These are phyloP conservation scores for Nemophila menziesii DNA, from an alignment of 257 asterid genomes.

Conservation along the genomic window DNA sequence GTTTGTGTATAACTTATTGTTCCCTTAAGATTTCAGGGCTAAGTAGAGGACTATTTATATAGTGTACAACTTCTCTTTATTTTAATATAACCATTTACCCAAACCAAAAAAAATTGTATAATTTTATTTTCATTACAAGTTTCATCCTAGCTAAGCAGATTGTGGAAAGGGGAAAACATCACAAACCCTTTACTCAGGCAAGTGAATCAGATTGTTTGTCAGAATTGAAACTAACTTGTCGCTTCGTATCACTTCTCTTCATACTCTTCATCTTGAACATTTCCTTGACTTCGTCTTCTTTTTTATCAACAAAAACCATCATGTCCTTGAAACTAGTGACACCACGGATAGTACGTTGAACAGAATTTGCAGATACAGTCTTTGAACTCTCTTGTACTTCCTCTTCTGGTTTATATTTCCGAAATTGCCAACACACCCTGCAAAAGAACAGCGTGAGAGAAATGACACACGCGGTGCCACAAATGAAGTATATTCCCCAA, in stretches of 20 bases:
- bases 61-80: too few relatives aligned
- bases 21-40: too few relatives aligned
- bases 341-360: constrained; percentile 20
- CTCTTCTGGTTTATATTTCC: constrained; percentile 31
- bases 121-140: too few relatives aligned
- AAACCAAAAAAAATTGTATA: too few relatives aligned
- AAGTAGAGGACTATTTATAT: too few relatives aligned
- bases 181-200: too few relatives aligned
- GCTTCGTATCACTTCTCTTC: constrained; percentile 31
- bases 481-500: constrained; percentile 85
- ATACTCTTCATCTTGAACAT: constrained; percentile 33
- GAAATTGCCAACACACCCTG: constrained; percentile 53
- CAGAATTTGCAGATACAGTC: constrained; percentile 19
- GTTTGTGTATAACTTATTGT: too few relatives aligned
- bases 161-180: too few relatives aligned
- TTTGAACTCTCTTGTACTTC: constrained; percentile 28
- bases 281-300: constrained; percentile 65
- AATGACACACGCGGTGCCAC: constrained; percentile 48
- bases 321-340: constrained; percentile 54
- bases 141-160: too few relatives aligned
- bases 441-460: constrained; percentile 40
- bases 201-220: constrained; percentile 27
- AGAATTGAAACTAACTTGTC: constrained; percentile 20
- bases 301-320: constrained; percentile 56
- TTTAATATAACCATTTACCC: too few relatives aligned